Base-by-base conservation (phyloP, 2,329 filamentous ascomycete genomes). In the Arthrobotrys sphaeroides region DNA sequence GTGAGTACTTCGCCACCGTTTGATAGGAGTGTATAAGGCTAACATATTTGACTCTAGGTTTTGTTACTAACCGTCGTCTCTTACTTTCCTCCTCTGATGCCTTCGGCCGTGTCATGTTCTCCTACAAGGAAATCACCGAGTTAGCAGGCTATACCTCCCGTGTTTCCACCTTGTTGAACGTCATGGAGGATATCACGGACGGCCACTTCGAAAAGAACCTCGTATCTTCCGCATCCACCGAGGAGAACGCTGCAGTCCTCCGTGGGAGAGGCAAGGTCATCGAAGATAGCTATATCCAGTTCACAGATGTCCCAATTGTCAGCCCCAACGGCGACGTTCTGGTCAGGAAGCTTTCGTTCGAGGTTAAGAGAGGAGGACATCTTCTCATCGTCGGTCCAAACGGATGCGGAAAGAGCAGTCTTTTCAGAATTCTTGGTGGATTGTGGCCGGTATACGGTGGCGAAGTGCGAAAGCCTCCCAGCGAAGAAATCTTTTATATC, bases 371-470 rank as follows among this genome's bases (percentile, higher is more conserved):
- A 0, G 93, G 93, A 66, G 93, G 97, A 73, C 95, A 99, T 80
- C 87, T 99, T 5, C 88, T 99, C 38, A 95, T 99, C 43, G 92
- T 98, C 43, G 95, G 95, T 0, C 95, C 95, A 20, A 99, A 99
- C 82, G 95, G 95, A 38, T 99, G 95, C 82, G 95, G 95, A 43
- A 99, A 99, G 83, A 97, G 93, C 0, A 96, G 91, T 13, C 87
- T 99, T 2, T 99, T 99, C 87, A 90, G 95, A 38, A 99, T 99
- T 79, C 88, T 99, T 0, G 95, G 95, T 76, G 95, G 95, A 0
- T 86, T 99, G 1, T 99, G 95, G 95, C 95, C 95, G 13, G 95
- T 98, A 10, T 99, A 99, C 82, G 94, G 95, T 78, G 95, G 95
- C 60, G 93, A 88, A 0, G 95, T 99, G 18, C 87, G 92, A 80